Evolutionary conservation across 306 rosid species (phyloP), one percentile per base, ranked within the genome.

Genomic region (Neltuma alba): DNA sequence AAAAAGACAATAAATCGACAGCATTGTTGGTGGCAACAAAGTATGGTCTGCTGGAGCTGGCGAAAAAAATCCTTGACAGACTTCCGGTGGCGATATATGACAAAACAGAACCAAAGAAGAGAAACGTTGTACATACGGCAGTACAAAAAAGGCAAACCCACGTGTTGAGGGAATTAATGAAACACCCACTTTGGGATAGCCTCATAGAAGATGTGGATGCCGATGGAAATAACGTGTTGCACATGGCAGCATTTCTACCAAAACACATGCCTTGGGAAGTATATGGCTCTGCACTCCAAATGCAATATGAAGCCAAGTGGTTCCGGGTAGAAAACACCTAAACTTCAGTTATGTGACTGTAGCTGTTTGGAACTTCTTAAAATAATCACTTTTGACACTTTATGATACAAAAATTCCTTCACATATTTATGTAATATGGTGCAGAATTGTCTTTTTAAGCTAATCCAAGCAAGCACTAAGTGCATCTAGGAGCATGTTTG

Each of bases 301-400:
- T 72, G 77, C 62, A 72, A 4, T 52, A 37, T 25, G 77, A 72
- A 72, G 33, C 63, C 70, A 41, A 75, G 31, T 75, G 69, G 69
- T 75, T 23, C 20, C 27, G 58, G 70, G 70, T 75, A 73, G 4
- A 25, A n/a, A 5, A n/a, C n/a, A n/a, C n/a, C n/a, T n/a, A n/a
- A n/a, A n/a, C n/a, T n/a, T n/a, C n/a, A n/a, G n/a, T n/a, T n/a
- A n/a, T n/a, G n/a, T n/a, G n/a, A n/a, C n/a, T n/a, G n/a, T n/a
- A n/a, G n/a, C n/a, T n/a, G n/a, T n/a, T n/a, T n/a, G n/a, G n/a
- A n/a, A n/a, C n/a, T n/a, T n/a, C n/a, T n/a, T n/a, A n/a, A n/a
- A n/a, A n/a, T n/a, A n/a, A n/a, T n/a, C n/a, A n/a, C n/a, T n/a
- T n/a, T n/a, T n/a, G n/a, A n/a, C n/a, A n/a, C n/a, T n/a, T n/a